phyloP scores from a whole-genome alignment of 1,284 basidiomycete genomes.

The Leccinum laetum region DNA sequence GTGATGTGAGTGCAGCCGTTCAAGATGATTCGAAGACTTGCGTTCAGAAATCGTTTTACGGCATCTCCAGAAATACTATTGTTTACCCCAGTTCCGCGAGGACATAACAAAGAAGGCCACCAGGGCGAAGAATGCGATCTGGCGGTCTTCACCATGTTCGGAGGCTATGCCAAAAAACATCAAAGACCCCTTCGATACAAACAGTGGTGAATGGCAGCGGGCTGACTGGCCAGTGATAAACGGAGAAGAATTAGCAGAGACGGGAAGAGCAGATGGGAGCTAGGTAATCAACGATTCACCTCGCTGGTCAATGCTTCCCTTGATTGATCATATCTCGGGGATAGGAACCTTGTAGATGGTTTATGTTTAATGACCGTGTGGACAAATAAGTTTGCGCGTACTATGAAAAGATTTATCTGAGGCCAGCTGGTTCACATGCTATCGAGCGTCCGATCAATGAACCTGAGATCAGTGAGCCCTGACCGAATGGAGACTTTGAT shows the following conservation, averaged over 20 bases:
- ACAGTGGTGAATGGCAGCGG: not conserved
- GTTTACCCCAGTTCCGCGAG: not conserved
- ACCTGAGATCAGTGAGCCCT: not conserved
- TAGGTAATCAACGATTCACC: not conserved
- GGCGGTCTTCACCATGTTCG: not conserved
- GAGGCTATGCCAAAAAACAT: not conserved
- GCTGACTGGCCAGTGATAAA: not conserved
- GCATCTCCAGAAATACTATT: not conserved
- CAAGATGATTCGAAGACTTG: not conserved
- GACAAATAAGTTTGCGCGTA: not conserved
- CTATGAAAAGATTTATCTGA: not conserved
- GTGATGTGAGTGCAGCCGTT: not conserved
- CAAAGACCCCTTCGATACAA: not conserved
- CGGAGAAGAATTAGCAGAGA: not conserved
- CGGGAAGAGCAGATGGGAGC: not conserved
- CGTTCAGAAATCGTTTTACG: not conserved
- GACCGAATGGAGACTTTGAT: not conserved
- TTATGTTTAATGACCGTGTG: not conserved
- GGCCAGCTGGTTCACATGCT: not conserved
- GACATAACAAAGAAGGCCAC: not conserved
- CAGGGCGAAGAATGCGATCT: not conserved
- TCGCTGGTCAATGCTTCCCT: not conserved
- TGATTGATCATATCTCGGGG: not conserved
- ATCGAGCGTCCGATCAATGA: not conserved
- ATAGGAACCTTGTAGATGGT: not conserved